phyloP scores from a whole-genome alignment of 2,329 filamentous ascomycete species.

The Venturia asperata region DNA sequence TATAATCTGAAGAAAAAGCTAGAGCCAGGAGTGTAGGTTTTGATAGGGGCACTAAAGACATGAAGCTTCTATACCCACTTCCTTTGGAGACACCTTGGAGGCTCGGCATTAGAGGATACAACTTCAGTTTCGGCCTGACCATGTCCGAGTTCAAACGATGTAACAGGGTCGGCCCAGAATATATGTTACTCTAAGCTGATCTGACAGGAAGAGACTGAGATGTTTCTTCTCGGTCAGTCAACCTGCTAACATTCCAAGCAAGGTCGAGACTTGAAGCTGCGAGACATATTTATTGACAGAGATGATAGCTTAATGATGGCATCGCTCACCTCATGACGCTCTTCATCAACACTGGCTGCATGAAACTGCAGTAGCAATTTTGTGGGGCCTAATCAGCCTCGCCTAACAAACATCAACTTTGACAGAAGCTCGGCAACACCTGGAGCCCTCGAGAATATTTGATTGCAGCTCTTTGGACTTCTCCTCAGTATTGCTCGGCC shows the following conservation, averaged over 20 bases:
- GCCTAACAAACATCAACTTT: neutral
- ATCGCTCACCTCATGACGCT: neutral
- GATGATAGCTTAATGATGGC: neutral
- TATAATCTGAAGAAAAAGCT: no score
- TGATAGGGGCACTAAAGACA: no score
- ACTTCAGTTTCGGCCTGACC: no score
- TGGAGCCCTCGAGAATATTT: neutral
- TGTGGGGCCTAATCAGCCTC: neutral
- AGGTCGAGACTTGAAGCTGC: neutral
- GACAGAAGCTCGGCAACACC: neutral
- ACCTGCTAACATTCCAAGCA: neutral
- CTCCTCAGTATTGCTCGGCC: neutral
- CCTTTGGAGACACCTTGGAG: neutral
- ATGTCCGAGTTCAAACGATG: no score
- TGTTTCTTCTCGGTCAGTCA: neutral
- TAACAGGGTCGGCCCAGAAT: neutral
- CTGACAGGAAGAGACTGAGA: neutral
- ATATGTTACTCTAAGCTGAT: neutral
- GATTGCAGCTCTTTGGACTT: neutral
- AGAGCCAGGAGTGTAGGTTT: no score
- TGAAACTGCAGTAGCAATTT: no score
- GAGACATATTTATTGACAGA: neutral
- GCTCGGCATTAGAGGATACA: neutral
- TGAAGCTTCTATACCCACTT: neutral
- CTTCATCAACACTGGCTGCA: neutral